phyloP scores from a whole-genome alignment of 208 protist species.

The Acanthamoeba pearcei region DNA sequence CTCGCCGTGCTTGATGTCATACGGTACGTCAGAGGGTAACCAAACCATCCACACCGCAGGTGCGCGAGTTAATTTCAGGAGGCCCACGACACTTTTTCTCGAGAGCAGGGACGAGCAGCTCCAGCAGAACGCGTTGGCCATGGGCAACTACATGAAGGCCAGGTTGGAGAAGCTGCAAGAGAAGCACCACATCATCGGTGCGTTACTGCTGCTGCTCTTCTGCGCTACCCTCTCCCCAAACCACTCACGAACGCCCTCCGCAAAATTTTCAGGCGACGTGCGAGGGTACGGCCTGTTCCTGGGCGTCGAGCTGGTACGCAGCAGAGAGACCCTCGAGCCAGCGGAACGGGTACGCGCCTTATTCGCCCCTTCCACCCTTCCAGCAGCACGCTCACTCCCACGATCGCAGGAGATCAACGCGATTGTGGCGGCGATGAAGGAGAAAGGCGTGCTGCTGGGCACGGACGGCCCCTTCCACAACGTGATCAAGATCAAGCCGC shows the following conservation, averaged over 20 bases:
- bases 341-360: not conserved
- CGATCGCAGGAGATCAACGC: not conserved
- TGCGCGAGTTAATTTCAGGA: not conserved
- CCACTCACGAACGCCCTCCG: not conserved
- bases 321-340: constrained; percentile 53
- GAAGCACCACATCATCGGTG: constrained; percentile 61
- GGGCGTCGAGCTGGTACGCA: constrained; percentile 70
- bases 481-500: constrained; percentile 76
- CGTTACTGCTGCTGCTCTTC: too few relatives aligned
- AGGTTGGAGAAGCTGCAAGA: constrained; percentile 9
- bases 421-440: constrained; percentile 32
- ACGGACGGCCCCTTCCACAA: constrained; percentile 69
- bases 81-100: not conserved
- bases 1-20: constrained; percentile 70
- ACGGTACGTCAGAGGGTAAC: too few relatives aligned
- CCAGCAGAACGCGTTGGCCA: constrained; percentile 54
- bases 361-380: too few relatives aligned
- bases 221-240: not conserved
- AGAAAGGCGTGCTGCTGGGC: constrained; percentile 61
- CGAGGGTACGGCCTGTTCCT: constrained; percentile 71
- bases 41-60: too few relatives aligned
- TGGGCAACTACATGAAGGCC: constrained; percentile 54
- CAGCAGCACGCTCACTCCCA: not conserved
- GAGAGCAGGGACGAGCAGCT: constrained; percentile 38
- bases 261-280: constrained; percentile 73